Conservation (phyloP, 2,329 filamentous ascomycete species). For the Parafenestella ontariensis region DNA sequence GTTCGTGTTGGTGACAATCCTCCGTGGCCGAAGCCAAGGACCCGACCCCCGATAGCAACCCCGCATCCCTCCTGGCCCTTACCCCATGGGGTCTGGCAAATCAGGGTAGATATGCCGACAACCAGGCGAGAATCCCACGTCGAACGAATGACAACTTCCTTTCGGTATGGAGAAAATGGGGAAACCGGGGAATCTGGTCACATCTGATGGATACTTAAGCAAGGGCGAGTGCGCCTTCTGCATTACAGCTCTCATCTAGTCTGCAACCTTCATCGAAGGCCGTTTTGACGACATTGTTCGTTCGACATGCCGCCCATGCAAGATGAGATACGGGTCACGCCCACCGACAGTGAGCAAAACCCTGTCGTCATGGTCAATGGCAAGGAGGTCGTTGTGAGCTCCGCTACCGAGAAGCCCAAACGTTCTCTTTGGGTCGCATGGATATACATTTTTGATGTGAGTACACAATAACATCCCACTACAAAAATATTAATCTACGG, state of each 20-base stretch:
- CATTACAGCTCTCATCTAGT: not conserved
- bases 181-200: not conserved
- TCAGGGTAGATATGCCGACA: not conserved
- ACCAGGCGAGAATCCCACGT: not conserved
- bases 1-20: conserved; percentile 1
- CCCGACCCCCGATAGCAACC: too few relatives aligned
- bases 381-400: conserved; percentile 25
- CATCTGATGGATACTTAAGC: conserved; percentile 1
- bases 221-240: not conserved
- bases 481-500: too few relatives aligned
- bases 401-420: conserved; percentile 24
- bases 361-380: conserved; percentile 19
- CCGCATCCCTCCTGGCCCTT: conserved; percentile 6
- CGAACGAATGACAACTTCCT: not conserved
- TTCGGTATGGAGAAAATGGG: conserved; percentile 1
- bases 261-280: not conserved
- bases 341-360: conserved; percentile 1
- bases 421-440: conserved; percentile 23
- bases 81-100: conserved; percentile 9
- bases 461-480: not conserved
- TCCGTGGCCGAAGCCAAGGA: conserved; percentile 23
- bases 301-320: not conserved
- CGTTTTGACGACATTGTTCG: not conserved
- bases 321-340: conserved; percentile 3
- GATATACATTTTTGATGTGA: conserved; percentile 28